These are phyloP conservation scores for Aristolochia fimbriata DNA, from an alignment of 164 flowering plant genomes.

Conservation along the genomic window DNA sequence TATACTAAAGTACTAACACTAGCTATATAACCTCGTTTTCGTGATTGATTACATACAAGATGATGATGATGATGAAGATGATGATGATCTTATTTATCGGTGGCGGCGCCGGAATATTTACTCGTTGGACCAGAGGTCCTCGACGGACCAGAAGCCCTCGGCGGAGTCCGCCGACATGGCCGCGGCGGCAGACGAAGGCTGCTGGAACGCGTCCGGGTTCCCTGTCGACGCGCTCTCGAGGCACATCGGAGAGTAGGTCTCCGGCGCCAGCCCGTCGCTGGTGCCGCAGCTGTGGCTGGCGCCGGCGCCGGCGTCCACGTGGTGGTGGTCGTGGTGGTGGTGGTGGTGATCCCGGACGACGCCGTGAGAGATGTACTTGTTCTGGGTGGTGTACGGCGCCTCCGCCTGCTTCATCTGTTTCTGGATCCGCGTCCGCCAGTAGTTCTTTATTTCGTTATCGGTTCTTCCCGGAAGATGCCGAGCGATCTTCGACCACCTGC, in stretches of 20 bases:
- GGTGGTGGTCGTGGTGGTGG: no score
- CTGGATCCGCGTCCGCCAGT: conserved; percentile 35
- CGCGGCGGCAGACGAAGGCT: no score
- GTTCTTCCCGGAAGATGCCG: conserved; percentile 77
- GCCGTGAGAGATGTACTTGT: not conserved
- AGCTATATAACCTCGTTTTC: no score
- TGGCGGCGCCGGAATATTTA: not conserved
- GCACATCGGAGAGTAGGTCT: not conserved
- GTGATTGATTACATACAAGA: no score
- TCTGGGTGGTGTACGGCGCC: not conserved
- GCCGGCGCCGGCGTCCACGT: not conserved
- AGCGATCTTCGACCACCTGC: conserved; percentile 82
- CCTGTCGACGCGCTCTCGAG: no score
- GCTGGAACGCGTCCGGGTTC: no score
- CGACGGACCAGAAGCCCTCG: conserved; percentile 7
- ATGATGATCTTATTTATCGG: not conserved
- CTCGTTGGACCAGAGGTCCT: conserved; percentile 7
- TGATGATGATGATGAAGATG: no score
- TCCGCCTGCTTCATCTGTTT: conserved; percentile 8
- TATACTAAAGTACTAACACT: no score
- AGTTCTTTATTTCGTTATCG: conserved; percentile 79
- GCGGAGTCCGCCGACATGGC: not conserved
- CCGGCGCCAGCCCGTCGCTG: no score
- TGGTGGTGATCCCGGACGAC: no score
- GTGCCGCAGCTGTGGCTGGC: not conserved